Evolutionary conservation across 768 basidiomycete species (phyloP).

Genomic region (Pleurotus tuber-regium): DNA sequence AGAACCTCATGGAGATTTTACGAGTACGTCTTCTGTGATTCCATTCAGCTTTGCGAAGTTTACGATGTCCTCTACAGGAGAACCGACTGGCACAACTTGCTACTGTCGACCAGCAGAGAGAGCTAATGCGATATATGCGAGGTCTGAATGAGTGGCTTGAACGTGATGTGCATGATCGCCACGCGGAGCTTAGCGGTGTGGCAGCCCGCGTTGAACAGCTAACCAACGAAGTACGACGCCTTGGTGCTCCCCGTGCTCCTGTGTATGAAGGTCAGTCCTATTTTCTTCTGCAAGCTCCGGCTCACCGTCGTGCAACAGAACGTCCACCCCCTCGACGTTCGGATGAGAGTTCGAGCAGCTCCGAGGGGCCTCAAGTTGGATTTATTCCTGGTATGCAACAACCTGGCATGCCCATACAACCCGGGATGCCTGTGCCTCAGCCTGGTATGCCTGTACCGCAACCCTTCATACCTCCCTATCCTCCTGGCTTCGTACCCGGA

Average conservation of each 20-base stretch:
- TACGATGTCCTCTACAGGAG: slow-evolving; percentile 45
- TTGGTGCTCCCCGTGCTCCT: slow-evolving; percentile 20
- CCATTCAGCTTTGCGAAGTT: neutral
- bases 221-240: slow-evolving; percentile 35
- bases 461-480: slow-evolving; percentile 9
- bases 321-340: neutral
- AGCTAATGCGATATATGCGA: slow-evolving; percentile 77
- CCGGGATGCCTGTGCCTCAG: slow-evolving; percentile 11
- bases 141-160: slow-evolving; percentile 78
- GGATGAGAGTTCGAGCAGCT: neutral
- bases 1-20: slow-evolving; percentile 67
- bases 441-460: slow-evolving; percentile 11
- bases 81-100: slow-evolving; percentile 73
- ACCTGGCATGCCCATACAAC: neutral
- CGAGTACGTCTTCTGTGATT: slow-evolving; percentile 40
- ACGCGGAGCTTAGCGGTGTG: slow-evolving; percentile 67
- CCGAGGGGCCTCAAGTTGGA: neutral
- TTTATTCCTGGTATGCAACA: slow-evolving; percentile 5
- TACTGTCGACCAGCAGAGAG: slow-evolving; percentile 75
- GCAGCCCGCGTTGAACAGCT: slow-evolving; percentile 57
- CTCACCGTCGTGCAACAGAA: no score
- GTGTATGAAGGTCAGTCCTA: neutral
- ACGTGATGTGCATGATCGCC: slow-evolving; percentile 76
- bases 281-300: no score
- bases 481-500: slow-evolving; percentile 18